phyloP scores from a whole-genome alignment of 2,329 filamentous ascomycete species.

The Fusarium secorum region DNA sequence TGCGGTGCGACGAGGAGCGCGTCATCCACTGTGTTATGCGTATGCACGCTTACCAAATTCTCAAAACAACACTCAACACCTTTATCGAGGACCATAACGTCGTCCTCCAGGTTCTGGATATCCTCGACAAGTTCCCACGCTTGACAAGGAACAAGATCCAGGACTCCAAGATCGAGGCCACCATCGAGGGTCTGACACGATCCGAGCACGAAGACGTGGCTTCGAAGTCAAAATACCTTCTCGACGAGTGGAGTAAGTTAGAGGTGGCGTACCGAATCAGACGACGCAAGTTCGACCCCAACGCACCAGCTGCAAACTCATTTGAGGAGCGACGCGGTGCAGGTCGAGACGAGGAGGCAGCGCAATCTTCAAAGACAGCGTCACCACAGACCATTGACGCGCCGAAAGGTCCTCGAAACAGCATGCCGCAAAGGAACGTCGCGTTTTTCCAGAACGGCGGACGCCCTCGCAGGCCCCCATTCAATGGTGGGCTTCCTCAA shows the following conservation, averaged over 20 bases:
- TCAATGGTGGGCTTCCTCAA: slow-evolving; percentile 69
- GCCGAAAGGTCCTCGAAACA: slow-evolving; percentile 68
- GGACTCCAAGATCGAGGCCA: slow-evolving; percentile 91
- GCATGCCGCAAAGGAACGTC: slow-evolving; percentile 60
- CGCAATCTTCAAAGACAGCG: slow-evolving; percentile 51
- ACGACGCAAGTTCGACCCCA: slow-evolving; percentile 83
- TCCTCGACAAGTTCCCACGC: slow-evolving; percentile 87
- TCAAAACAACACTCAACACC: slow-evolving; percentile 84
- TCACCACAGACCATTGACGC: slow-evolving; percentile 59
- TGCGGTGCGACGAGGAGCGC: slow-evolving; percentile 83
- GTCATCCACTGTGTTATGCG: slow-evolving; percentile 89
- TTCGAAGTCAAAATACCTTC: slow-evolving; percentile 72
- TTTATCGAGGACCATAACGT: slow-evolving; percentile 93
- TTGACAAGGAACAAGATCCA: slow-evolving; percentile 96
- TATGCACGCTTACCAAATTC: slow-evolving; percentile 96
- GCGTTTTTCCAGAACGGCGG: slow-evolving; percentile 58
- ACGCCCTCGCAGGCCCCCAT: slow-evolving; percentile 63
- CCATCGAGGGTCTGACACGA: slow-evolving; percentile 72
- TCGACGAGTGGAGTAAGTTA: slow-evolving; percentile 88
- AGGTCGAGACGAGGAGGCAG: slow-evolving; percentile 52
- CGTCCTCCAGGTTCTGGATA: slow-evolving; percentile 85
- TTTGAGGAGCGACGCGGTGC: slow-evolving; percentile 68
- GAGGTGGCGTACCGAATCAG: slow-evolving; percentile 93
- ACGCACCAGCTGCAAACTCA: slow-evolving; percentile 63
- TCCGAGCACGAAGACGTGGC: slow-evolving; percentile 80